Evolutionary conservation across 495 filamentous ascomycete species (phyloP).

Genomic region (Darksidea phi): DNA sequence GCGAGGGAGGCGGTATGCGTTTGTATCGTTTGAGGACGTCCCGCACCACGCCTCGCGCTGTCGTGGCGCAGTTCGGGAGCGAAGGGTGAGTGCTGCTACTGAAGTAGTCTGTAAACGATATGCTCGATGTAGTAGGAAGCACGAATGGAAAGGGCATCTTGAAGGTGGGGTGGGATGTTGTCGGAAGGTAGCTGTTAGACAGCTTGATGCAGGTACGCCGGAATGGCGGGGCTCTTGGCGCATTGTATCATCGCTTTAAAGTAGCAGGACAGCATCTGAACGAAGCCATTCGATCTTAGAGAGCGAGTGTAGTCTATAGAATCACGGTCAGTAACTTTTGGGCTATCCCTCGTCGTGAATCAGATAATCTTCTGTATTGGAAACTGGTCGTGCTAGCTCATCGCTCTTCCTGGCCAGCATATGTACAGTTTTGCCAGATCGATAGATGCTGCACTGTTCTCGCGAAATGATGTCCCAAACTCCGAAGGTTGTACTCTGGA

Average conservation of each 20-base stretch:
- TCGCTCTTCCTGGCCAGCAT: too few relatives aligned
- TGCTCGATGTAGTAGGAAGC: constrained; percentile 79
- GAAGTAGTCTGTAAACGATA: constrained; percentile 73
- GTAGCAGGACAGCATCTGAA: background rate
- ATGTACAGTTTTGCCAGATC: too few relatives aligned
- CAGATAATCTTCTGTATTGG: too few relatives aligned
- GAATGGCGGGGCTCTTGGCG: constrained; percentile 4
- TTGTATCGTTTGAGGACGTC: constrained; percentile 79
- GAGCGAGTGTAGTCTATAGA: too few relatives aligned
- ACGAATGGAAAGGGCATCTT: constrained; percentile 81
- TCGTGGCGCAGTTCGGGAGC: constrained; percentile 71
- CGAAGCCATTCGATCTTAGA: too few relatives aligned
- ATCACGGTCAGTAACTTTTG: too few relatives aligned
- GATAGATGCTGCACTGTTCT: too few relatives aligned
- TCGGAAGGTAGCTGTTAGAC: background rate
- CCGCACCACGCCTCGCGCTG: constrained; percentile 72
- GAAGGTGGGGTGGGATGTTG: background rate
- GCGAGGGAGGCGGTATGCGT: constrained; percentile 65
- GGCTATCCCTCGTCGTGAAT: too few relatives aligned
- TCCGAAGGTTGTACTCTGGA: too few relatives aligned
- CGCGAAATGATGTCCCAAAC: too few relatives aligned
- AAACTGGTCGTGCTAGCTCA: background rate
- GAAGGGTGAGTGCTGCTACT: constrained; percentile 70
- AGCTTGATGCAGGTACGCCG: constrained; percentile 9
- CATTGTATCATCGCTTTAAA: background rate